Conservation (phyloP, 2,329 filamentous ascomycete genomes). For the Emericellopsis atlantica region DNA sequence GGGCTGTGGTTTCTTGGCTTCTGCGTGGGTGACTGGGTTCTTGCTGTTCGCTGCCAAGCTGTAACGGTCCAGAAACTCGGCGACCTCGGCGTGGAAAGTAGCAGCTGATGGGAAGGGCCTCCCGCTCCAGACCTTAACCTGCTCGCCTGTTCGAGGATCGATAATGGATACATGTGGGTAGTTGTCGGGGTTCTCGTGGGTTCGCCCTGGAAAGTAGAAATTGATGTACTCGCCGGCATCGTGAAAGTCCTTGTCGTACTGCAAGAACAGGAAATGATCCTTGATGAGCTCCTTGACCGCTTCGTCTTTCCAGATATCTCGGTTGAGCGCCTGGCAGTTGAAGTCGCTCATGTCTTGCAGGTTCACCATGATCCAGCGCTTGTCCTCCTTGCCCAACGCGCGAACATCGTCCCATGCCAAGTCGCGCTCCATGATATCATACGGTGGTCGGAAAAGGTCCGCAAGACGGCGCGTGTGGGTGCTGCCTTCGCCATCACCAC, state of each 20-base stretch:
- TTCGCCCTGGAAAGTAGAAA: conserved; percentile 68
- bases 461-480: conserved; percentile 69
- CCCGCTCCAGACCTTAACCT: conserved; percentile 93
- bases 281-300: conserved; percentile 66
- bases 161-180: conserved; percentile 95
- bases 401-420: conserved; percentile 76
- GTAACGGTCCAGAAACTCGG: conserved; percentile 95
- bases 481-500: conserved; percentile 27
- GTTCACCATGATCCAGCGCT: conserved; percentile 94
- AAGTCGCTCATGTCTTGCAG: conserved; percentile 90
- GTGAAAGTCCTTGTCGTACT: conserved; percentile 79
- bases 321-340: conserved; percentile 85
- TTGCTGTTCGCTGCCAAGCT: conserved; percentile 79
- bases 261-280: conserved; percentile 92
- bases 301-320: conserved; percentile 89
- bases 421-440: conserved; percentile 66
- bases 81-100: conserved; percentile 83
- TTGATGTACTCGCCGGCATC: conserved; percentile 71
- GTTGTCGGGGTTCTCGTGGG: conserved; percentile 69
- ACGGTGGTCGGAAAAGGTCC: conserved; percentile 85
- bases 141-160: conserved; percentile 89
- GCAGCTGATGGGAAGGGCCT: conserved; percentile 60
- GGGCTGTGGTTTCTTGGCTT: conserved; percentile 50
- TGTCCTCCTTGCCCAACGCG: conserved; percentile 70
- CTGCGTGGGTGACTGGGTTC: conserved; percentile 70